Evolutionary conservation across 75 land plant genomes (phyloP), one percentile per base, ranked within the genome.

Genomic region (Pinus tabuliformis): DNA sequence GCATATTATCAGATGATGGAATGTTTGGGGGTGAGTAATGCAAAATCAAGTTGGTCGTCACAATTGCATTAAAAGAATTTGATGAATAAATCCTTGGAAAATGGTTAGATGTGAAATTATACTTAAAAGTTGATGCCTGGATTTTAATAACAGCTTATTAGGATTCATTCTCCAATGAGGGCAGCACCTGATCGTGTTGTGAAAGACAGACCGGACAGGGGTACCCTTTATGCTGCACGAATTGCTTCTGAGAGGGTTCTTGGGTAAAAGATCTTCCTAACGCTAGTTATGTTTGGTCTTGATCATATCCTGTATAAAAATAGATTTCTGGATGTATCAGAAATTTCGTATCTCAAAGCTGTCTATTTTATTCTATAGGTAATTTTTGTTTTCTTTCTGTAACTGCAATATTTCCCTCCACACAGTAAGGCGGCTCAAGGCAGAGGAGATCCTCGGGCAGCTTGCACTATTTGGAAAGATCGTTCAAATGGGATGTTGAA

Each of bases 1-100:
- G 99, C 99, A 24, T 96, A 96, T 81, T 96, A 91, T 78, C 99
- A 96, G 76, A 90, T 92, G 90, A 94, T 96, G 97, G 99, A 96
- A 75, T 96, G 99, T 60, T 79, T 95, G 20, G 99, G 99, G 62
- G 99, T 95, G 85, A 82, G 90, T 74, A 56, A 22, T 68, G n/a
- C 13, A n/a, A 68, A 62, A 68, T 68, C 45, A 68, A 68, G 49
- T 68, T 17, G 45, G 3, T 68, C 39, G 21, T 45, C 49, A 66
- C 17, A 45, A 45, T 45, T 45, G 52, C 52, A 20, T 39, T 37
- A 20, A 18, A 45, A 36, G 71, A 68, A 8, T 6, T n/a, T 17
- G 13, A 13, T 18, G 73, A 42, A 17, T 36, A 58, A 17, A 21
- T 39, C 45, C 42, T 75, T 62, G 68, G 60, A 36, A 28, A 16